Evolutionary conservation across 192 early-diverging fungal species (phyloP).

Genomic region (Obelidium mucronatum): DNA sequence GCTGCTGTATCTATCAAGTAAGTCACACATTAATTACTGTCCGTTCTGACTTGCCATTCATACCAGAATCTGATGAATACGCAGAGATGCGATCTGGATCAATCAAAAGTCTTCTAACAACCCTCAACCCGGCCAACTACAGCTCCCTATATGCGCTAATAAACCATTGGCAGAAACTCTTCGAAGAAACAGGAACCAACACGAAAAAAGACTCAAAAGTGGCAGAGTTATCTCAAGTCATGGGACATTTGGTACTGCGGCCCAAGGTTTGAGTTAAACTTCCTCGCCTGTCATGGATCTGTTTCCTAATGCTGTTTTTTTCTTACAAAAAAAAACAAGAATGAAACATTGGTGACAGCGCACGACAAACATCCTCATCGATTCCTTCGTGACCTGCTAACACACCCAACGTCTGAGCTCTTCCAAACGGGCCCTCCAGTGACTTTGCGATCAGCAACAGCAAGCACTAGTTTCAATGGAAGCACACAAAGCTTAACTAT

Average conservation of each 20-base stretch:
- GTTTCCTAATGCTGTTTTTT: not conserved
- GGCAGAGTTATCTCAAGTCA: slow-evolving; percentile 37
- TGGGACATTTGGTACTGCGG: slow-evolving; percentile 48
- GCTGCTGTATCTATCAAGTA: slow-evolving; percentile 54
- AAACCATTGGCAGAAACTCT: slow-evolving; percentile 39
- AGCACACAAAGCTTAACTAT: slow-evolving; percentile 36
- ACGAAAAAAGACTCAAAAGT: slow-evolving; percentile 38
- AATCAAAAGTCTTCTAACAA: slow-evolving; percentile 43
- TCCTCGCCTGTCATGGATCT: not conserved
- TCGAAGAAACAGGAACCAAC: not conserved
- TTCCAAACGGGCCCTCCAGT: slow-evolving; percentile 20
- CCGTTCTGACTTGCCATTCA: not conserved
- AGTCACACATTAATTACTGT: slow-evolving; percentile 31
- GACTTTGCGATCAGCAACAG: too few species aligned
- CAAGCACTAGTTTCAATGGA: not conserved
- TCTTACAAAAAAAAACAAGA: too few species aligned
- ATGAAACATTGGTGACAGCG: slow-evolving; percentile 44
- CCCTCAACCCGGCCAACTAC: slow-evolving; percentile 40
- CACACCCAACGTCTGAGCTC: not conserved
- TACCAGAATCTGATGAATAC: slow-evolving; percentile 39
- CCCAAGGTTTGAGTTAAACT: too few species aligned
- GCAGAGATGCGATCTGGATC: slow-evolving; percentile 38
- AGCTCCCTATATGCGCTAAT: slow-evolving; percentile 30
- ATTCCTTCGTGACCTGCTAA: slow-evolving; percentile 31
- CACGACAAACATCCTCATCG: slow-evolving; percentile 57